Evolutionary conservation across 305 asterid genomes (phyloP), one percentile per base, ranked within the genome.

Genomic region (Fraxinus nigra): DNA sequence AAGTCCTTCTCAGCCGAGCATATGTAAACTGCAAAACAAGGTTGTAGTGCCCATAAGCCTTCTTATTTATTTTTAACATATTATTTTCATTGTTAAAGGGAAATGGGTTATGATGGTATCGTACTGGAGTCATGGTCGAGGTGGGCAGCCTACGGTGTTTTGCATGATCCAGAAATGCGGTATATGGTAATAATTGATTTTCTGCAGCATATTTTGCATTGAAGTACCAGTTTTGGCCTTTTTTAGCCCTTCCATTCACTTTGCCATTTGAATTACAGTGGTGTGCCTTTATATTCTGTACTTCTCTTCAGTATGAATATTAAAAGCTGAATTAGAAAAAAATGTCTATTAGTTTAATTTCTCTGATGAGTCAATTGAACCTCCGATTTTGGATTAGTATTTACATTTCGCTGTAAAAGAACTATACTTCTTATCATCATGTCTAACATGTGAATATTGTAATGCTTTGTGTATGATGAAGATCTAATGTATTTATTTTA

Each of bases 111-210:
- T 80, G 98, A 96, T 86, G 99, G 99, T 87, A 94, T 96, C n/a
- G 99, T 96, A 75, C 91, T 96, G 83, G 99, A 94, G 88, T 94
- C 98, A 10, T 96, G 98, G 99, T 93, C 99, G 63, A 93, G 97
- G 83, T 96, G 98, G 99, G 97, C 97, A 76, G 93, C 93, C 80
- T 91, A 92, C 85, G 99, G 98, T 83, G 87, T 96, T 86, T 83
- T 96, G 89, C 98, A 92, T 56, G 97, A 94, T 82, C 94, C 93
- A 78, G 91, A 91, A 73, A 85, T 90, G 93, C 91, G 97, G 84
- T 86, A 82, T 63, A 84, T 72, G 92, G 99, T 93, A 84, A 82
- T 82, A 77, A 81, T 54, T 82, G 76, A 75, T 46, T 67, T 76
- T 59, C 75, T 83, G 51, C 48, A 35, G 0, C 22, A 13, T 40